phyloP scores from a whole-genome alignment of 495 filamentous ascomycete species.

The Penicillium herquei region DNA sequence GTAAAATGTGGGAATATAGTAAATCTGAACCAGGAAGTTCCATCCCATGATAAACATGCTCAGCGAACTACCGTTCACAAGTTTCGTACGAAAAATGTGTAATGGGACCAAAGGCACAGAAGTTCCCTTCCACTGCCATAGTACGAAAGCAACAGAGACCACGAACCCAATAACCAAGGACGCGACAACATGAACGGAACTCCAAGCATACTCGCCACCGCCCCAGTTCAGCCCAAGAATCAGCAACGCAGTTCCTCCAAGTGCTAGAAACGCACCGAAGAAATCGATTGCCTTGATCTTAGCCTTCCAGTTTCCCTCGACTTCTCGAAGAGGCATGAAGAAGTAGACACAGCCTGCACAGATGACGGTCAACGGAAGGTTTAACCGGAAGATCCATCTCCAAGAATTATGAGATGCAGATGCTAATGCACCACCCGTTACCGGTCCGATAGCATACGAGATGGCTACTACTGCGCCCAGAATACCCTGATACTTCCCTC shows the following conservation, averaged over 20 bases:
- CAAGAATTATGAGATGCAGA: conserved; percentile 41
- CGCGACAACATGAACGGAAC: conserved; percentile 46
- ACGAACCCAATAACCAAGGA: conserved; percentile 47
- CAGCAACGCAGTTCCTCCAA: conserved; percentile 46
- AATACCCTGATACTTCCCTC: conserved; percentile 61
- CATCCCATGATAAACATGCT: conserved; percentile 57
- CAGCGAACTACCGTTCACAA: conserved; percentile 51
- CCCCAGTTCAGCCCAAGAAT: conserved; percentile 52
- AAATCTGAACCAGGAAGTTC: conserved; percentile 54
- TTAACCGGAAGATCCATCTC: conserved; percentile 58
- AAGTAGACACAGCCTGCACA: conserved; percentile 50
- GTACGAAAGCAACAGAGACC: conserved; percentile 43
- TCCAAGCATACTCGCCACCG: conserved; percentile 51
- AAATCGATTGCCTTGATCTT: conserved; percentile 53
- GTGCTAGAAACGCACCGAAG: conserved; percentile 34
- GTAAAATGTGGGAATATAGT: conserved; percentile 57
- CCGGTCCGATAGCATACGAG: conserved; percentile 53
- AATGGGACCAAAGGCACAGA: conserved; percentile 33
- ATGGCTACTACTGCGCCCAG: conserved; percentile 54
- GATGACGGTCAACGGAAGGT: conserved; percentile 45
- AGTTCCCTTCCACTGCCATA: conserved; percentile 50
- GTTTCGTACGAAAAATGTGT: conserved; percentile 48
- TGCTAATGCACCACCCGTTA: conserved; percentile 53
- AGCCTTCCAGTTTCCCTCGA: conserved; percentile 47
- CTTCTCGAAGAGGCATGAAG: conserved; percentile 50